Evolutionary conservation across 2,329 filamentous ascomycete species (phyloP).

Genomic region (Zymoseptoria brevis): DNA sequence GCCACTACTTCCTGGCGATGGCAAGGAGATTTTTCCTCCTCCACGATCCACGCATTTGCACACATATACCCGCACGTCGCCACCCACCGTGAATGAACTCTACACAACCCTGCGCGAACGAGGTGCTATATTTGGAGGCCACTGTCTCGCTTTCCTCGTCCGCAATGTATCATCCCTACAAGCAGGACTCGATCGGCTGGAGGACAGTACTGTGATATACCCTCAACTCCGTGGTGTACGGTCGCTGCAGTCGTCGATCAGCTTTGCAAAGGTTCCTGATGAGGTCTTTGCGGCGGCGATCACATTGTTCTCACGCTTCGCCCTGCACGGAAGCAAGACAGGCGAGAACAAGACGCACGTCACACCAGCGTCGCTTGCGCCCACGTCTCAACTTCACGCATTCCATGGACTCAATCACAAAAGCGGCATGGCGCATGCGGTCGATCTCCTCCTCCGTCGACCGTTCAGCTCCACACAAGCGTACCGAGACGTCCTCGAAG

Average conservation of each 20-base stretch:
- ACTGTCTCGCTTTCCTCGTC: constrained; percentile 51
- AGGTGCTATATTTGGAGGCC: constrained; percentile 42
- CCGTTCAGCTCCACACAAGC: constrained; percentile 12
- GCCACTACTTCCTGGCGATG: constrained; percentile 51
- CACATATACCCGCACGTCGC: constrained; percentile 54
- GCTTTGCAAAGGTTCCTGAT: constrained; percentile 2
- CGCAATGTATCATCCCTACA: constrained; percentile 43
- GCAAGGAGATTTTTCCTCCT: constrained; percentile 46
- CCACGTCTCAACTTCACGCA: constrained; percentile 4
- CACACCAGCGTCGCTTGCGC: not conserved
- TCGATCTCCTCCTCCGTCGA: constrained; percentile 20
- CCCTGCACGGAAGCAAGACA: not conserved
- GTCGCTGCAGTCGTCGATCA: not conserved
- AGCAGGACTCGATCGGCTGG: constrained; percentile 45
- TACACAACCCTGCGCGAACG: constrained; percentile 50
- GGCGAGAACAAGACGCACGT: not conserved
- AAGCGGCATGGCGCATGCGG: constrained; percentile 20
- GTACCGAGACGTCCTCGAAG: constrained; percentile 23
- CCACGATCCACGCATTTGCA: constrained; percentile 55
- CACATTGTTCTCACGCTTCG: constrained; percentile 3
- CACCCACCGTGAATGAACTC: constrained; percentile 52
- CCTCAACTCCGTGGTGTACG: constrained; percentile 9
- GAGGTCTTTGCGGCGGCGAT: constrained; percentile 5
- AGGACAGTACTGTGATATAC: constrained; percentile 3
- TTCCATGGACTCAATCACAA: constrained; percentile 1